phyloP scores from a whole-genome alignment of 371 early-diverging fungal genomes.

The Coemansia sp. region DNA sequence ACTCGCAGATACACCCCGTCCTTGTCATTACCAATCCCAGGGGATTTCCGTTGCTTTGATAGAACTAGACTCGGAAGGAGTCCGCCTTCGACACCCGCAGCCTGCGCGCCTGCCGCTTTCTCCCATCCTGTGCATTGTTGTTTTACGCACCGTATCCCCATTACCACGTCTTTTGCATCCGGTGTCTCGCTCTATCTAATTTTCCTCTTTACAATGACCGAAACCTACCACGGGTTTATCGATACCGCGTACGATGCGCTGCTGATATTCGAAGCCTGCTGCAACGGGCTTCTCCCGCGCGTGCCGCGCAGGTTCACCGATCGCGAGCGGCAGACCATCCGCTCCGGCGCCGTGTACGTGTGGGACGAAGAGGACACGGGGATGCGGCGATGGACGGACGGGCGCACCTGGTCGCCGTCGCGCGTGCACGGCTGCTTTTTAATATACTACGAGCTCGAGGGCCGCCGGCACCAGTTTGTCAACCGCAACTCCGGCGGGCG shows the following conservation, averaged over 20 bases:
- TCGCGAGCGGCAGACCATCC: conserved; percentile 72
- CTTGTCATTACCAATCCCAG: neutral
- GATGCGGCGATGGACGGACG: conserved; percentile 90
- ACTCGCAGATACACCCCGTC: conserved; percentile 1
- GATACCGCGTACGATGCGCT: conserved; percentile 80
- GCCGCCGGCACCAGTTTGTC: conserved; percentile 43
- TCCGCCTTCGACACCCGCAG: too few relatives aligned
- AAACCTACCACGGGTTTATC: conserved; percentile 72
- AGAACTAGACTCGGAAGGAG: neutral
- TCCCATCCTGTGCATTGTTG: neutral
- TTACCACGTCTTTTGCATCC: conserved; percentile 1
- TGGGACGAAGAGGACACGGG: conserved; percentile 86
- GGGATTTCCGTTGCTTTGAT: neutral
- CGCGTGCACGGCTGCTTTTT: conserved; percentile 77
- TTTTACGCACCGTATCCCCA: neutral
- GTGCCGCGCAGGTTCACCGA: conserved; percentile 77
- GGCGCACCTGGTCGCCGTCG: conserved; percentile 81
- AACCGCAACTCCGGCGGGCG: conserved; percentile 24
- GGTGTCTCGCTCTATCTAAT: neutral
- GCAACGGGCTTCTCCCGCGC: conserved; percentile 62
- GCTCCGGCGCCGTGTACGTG: conserved; percentile 84
- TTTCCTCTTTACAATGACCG: conserved; percentile 52
- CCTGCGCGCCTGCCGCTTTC: neutral
- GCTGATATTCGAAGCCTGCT: conserved; percentile 81
- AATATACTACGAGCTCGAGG: conserved; percentile 73